Percentiles rank a stretch among this genome's conserved stretches.
Conservation (phyloP, 306 rosid species). For the Lablab purpureus region DNA sequence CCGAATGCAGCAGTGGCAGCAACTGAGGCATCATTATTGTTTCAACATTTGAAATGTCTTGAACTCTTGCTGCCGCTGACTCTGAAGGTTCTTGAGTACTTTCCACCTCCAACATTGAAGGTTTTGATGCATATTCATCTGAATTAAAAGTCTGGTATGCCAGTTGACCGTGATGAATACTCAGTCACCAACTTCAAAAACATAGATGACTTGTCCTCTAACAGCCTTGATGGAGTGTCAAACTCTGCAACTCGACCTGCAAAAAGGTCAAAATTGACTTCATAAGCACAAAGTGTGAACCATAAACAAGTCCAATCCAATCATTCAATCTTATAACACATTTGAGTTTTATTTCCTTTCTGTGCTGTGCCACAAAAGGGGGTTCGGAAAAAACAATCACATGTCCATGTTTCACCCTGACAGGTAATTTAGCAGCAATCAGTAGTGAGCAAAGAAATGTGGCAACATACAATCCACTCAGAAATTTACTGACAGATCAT, state of each 20-base stretch:
- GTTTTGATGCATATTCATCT: slow-evolving; percentile 48
- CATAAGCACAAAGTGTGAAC: slow-evolving; percentile 25
- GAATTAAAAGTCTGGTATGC: slow-evolving; percentile 65
- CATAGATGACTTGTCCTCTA: slow-evolving; percentile 92
- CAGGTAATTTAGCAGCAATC: neutral
- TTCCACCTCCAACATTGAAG: slow-evolving; percentile 8
- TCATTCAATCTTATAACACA: neutral
- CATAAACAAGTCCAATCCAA: neutral
- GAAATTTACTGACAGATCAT: neutral
- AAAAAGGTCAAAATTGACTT: slow-evolving; percentile 45
- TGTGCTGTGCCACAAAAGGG: neutral
- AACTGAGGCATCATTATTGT: slow-evolving; percentile 32
- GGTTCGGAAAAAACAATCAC: slow-evolving; percentile 7
- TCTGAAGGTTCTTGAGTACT: slow-evolving; percentile 37
- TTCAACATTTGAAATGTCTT: slow-evolving; percentile 30
- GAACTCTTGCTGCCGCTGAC: slow-evolving; percentile 49
- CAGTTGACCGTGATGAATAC: slow-evolving; percentile 82
- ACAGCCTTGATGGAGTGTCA: slow-evolving; percentile 73
- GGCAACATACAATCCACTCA: neutral
- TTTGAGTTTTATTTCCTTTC: slow-evolving; percentile 5
- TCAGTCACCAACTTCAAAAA: slow-evolving; percentile 85
- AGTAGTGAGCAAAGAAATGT: neutral
- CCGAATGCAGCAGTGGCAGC: slow-evolving; percentile 51
- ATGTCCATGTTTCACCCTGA: neutral
- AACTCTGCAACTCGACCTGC: slow-evolving; percentile 90